Base-by-base conservation (phyloP, 208 protist genomes). In the Acanthamoeba royreba region DNA sequence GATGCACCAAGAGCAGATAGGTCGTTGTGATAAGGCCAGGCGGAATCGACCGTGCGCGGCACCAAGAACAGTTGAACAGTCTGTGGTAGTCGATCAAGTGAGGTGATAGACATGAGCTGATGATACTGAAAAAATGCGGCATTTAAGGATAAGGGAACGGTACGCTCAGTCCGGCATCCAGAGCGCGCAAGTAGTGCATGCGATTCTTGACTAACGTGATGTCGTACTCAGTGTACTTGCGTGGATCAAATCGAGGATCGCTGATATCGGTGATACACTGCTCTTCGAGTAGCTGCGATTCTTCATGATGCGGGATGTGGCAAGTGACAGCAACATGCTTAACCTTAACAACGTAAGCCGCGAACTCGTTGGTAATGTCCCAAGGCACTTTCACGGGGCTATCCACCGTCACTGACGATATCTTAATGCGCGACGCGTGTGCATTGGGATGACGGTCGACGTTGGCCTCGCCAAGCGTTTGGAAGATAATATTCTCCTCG, bases 361-460 rank as follows among this genome's bases (percentile, higher is more conserved):
- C 53, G 49, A 98, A 72, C 94, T 99, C 98, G 11, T 74, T 87
- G 43, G 93, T 93, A 31, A 98, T 87, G 2, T 97, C 61, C 97
- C 97, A 98, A 35, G 93, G 95, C 53, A 94, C 95, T 47, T 96
- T 94, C 88, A 98, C 97, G 17, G 92, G 35, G 90, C 95, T 96
- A 95, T 98, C 97, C 95, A 97, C 94, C 47, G 98, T 96, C 17
- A 97, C 97, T 53, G 98, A 96, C 15, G 95, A 97, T 47, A 98
- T 89, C 94, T 98, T 98, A 33, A 98, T 94, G 33, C 98, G 97
- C 61, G 97, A 96, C 15, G 97, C 97, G 69, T 97, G 97, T 42
- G 97, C 98, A 83, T 98, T 97, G 22, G 98, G 98, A 74, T 95
- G 97, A 28, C 52, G 66, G 93, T 98, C 98, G 4, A 63, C 28